phyloP scores from a whole-genome alignment of 2,329 filamentous ascomycete species.

The Pseudopyrenochaeta lycopersici region DNA sequence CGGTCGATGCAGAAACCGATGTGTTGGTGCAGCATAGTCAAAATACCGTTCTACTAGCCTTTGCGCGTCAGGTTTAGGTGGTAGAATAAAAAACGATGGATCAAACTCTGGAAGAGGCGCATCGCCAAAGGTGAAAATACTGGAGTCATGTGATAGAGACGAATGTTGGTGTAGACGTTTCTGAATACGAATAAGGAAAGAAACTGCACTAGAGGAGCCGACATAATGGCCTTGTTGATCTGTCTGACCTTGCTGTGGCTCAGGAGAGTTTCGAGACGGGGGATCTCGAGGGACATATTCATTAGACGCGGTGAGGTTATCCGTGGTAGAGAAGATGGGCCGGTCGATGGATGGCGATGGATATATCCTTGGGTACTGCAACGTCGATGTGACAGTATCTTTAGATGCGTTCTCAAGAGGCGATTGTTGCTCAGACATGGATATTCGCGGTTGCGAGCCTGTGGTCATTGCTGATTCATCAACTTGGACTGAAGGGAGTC shows the following conservation, averaged over 20 bases:
- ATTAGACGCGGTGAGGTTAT: conserved; percentile 20
- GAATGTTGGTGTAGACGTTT: conserved; percentile 56
- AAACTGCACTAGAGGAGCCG: conserved; percentile 58
- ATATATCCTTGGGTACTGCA: conserved; percentile 30
- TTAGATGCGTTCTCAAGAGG: conserved; percentile 15
- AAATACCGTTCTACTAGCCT: conserved; percentile 65
- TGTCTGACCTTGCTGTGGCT: conserved; percentile 52
- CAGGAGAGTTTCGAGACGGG: conserved; percentile 55
- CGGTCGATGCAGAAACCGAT: conserved; percentile 65
- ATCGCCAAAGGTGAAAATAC: conserved; percentile 63
- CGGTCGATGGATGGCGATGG: conserved; percentile 25
- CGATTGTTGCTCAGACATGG: conserved; percentile 20
- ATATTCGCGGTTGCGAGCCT: conserved; percentile 22
- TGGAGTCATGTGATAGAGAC: conserved; percentile 49
- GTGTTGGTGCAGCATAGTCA: conserved; percentile 68
- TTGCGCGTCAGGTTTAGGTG: conserved; percentile 51
- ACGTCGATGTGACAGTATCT: conserved; percentile 19
- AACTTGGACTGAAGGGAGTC: conserved; percentile 53
- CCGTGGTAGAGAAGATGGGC: conserved; percentile 20
- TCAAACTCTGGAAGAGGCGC: conserved; percentile 58
- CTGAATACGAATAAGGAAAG: conserved; percentile 61
- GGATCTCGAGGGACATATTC: conserved; percentile 25
- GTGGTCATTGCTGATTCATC: conserved; percentile 39
- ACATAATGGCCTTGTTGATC: conserved; percentile 60
- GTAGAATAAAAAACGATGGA: conserved; percentile 55